Evolutionary conservation across 169 alveolate species (phyloP), one percentile per base, ranked within the genome.

Genomic region (Eimeria zaria): DNA sequence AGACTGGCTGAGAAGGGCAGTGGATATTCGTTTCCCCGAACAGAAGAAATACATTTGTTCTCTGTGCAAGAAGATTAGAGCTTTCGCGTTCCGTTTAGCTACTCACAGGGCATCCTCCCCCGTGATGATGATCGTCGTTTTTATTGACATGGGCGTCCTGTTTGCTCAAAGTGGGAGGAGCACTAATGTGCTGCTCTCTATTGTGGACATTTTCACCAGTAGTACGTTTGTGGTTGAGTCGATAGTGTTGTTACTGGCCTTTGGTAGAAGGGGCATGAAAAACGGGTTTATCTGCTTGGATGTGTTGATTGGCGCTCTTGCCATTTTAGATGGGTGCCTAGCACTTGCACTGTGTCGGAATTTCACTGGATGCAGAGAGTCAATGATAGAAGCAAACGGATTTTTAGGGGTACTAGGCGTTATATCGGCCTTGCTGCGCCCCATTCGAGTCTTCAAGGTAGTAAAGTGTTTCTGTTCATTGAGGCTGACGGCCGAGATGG

Each of bases 401-500:
- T 33, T 87, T 48, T 27, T 39, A 27, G 83, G 80, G 83, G 11
- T 60, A 62, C 12, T 87, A 62, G 81, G 60, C 55, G 64, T 64
- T 24, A 74, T 87, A 11, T 87, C 74, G 53, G 51, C 94, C 9
- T 64, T 87, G 81, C 33, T 94, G 76, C 96, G 91, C 62, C 83
- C 91, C 11, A 55, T 94, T 58, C 93, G 96, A 44, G 7, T 94
- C 76, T 94, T 94, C 33, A 94, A 84, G 67, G 33, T 94, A 58
- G 89, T 94, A 22, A 58, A 89, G 71, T 81, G 62, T 41, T 94
- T 94, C 67, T 30, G 89, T 11, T 14, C 93, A 33, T 69, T 94
- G 89, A 30, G 96, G 71, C 39, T 94, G 39, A 94, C 88, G 51
- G 93, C 93, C 55, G 96, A 83, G 81, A 27, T 94, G 89, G 51